Conservation (phyloP, 495 filamentous ascomycete species). For the Pyronema omphalodes region DNA sequence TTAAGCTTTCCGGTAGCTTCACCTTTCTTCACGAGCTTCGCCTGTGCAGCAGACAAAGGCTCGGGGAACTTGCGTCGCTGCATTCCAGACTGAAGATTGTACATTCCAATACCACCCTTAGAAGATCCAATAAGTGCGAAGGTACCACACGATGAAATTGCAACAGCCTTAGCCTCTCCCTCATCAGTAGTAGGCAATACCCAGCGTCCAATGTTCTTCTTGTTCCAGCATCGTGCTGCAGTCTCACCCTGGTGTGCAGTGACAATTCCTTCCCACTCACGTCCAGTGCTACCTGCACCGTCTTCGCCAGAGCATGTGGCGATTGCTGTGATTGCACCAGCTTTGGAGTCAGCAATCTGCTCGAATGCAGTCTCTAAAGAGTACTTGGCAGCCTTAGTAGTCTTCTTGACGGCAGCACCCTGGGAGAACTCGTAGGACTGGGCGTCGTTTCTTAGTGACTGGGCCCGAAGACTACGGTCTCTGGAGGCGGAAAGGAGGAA, state of each 20-base stretch:
- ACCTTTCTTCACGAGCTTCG: slow-evolving; percentile 33
- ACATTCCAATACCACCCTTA: slow-evolving; percentile 72
- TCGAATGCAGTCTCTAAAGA: slow-evolving; percentile 33
- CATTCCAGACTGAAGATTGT: slow-evolving; percentile 83
- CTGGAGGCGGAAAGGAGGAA: slow-evolving; percentile 81
- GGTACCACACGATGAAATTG: slow-evolving; percentile 76
- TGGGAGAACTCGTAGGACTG: slow-evolving; percentile 90
- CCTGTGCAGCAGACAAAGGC: slow-evolving; percentile 43
- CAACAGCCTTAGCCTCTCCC: slow-evolving; percentile 67
- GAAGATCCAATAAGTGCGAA: slow-evolving; percentile 84
- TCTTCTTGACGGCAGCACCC: slow-evolving; percentile 52
- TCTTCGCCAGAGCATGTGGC: slow-evolving; percentile 83
- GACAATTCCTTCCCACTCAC: slow-evolving; percentile 91
- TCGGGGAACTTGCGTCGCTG: slow-evolving; percentile 74
- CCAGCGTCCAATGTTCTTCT: slow-evolving; percentile 84
- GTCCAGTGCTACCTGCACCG: slow-evolving; percentile 47
- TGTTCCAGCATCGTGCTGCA: slow-evolving; percentile 79
- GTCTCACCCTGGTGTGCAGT: slow-evolving; percentile 82
- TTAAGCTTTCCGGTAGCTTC: slow-evolving; percentile 26
- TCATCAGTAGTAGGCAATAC: slow-evolving; percentile 73
- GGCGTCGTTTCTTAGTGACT: slow-evolving; percentile 83
- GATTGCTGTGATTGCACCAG: slow-evolving; percentile 73
- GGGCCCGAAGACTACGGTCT: slow-evolving; percentile 83
- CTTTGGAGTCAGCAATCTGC: slow-evolving; percentile 58
- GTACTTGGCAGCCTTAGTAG: slow-evolving; percentile 60